phyloP scores from a whole-genome alignment of 331 rosid species.

The Malus hybrid region DNA sequence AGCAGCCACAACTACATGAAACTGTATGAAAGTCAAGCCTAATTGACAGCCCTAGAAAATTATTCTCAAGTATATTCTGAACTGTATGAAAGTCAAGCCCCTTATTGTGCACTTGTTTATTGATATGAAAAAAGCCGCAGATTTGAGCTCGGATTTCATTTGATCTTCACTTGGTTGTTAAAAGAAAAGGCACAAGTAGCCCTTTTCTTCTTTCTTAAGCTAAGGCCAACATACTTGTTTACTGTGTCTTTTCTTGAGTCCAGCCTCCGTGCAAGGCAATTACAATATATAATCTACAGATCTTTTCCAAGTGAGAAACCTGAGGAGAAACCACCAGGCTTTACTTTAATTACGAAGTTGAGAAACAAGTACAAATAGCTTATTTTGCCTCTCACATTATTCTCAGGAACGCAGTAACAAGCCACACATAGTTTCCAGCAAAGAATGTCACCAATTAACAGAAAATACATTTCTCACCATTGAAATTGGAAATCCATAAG shows the following conservation, averaged over 20 bases:
- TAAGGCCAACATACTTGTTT: background rate
- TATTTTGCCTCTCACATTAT: background rate
- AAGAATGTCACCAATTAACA: background rate
- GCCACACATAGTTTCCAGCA: background rate
- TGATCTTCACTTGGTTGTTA: background rate
- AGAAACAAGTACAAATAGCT: background rate
- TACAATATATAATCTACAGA: background rate
- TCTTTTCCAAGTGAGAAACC: background rate
- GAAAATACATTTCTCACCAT: background rate
- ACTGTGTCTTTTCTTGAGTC: background rate
- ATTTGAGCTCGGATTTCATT: background rate
- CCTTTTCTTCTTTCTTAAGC: background rate
- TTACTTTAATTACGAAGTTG: background rate
- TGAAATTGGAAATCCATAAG: background rate
- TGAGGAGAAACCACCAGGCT: background rate
- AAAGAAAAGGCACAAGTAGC: background rate
- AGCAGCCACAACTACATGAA: background rate
- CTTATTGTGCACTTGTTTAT: background rate
- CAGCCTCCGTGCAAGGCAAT: background rate
- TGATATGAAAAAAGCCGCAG: background rate
- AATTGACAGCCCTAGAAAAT: background rate
- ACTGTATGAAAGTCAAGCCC: background rate
- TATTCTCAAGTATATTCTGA: background rate
- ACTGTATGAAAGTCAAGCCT: too few relatives aligned
- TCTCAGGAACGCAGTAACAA: background rate